A percentile compares a stretch with the other conserved stretches of the same genome.
Evolutionary conservation across 2,329 filamentous ascomycete species (phyloP).

Genomic region (Aspergillus terreus): DNA sequence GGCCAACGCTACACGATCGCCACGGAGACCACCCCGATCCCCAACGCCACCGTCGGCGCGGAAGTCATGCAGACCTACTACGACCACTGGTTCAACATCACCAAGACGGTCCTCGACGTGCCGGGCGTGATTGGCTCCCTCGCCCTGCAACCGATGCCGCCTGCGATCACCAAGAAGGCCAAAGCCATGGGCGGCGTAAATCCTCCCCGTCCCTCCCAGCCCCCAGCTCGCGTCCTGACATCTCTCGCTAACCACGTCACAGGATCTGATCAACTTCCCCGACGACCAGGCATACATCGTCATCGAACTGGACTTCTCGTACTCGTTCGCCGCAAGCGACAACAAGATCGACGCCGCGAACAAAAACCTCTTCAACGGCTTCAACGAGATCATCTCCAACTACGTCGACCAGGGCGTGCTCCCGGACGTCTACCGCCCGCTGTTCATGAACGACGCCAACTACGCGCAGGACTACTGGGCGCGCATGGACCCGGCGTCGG

Average conservation of each 20-base stretch:
- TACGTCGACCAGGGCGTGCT: conserved; percentile 33
- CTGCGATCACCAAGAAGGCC: conserved; percentile 29
- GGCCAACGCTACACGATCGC: conserved; percentile 40
- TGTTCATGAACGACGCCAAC: conserved; percentile 48
- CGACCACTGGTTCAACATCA: conserved; percentile 31
- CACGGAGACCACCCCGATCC: conserved; percentile 38
- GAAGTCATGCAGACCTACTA: conserved; percentile 30
- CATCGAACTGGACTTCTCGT: conserved; percentile 45
- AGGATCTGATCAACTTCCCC: conserved; percentile 41
- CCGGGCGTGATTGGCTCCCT: conserved; percentile 29
- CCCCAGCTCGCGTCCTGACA: background rate
- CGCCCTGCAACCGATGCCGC: conserved; percentile 37
- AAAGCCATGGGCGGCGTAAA: conserved; percentile 35
- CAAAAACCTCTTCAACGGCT: conserved; percentile 35
- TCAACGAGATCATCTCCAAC: conserved; percentile 30
- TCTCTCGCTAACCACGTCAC: background rate
- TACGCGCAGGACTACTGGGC: conserved; percentile 44
- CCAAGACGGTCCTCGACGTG: conserved; percentile 24
- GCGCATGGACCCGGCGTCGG: conserved; percentile 26
- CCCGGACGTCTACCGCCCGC: conserved; percentile 39
- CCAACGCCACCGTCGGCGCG: conserved; percentile 25
- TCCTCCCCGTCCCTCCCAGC: conserved; percentile 12
- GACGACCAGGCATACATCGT: conserved; percentile 41
- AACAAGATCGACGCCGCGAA: conserved; percentile 37
- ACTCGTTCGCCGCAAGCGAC: conserved; percentile 31